phyloP scores from a whole-genome alignment of 345 rosid species.

The Euphorbia peplus region DNA sequence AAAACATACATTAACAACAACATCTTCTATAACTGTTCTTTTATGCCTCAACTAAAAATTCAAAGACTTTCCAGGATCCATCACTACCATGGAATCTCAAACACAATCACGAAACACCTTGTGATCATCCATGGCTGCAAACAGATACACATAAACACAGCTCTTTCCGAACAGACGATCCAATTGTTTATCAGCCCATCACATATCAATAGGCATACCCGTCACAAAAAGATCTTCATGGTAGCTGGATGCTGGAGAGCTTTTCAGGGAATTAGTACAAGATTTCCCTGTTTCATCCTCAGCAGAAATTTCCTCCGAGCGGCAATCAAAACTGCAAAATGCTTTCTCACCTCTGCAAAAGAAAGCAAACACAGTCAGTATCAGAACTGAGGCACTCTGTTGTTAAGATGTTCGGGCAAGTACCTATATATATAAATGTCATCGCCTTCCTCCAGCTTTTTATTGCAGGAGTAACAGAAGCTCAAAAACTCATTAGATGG shows the following conservation, averaged over 20 bases:
- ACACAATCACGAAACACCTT: slow-evolving; percentile 1
- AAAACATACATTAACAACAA: slow-evolving; percentile 18
- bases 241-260: slow-evolving; percentile 36
- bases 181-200: slow-evolving; percentile 5
- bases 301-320: slow-evolving; percentile 27
- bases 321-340: slow-evolving; percentile 37
- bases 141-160: slow-evolving; percentile 24
- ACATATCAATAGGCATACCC: slow-evolving; percentile 32
- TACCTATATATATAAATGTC: slow-evolving; percentile 40
- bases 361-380: not conserved
- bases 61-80: slow-evolving; percentile 21
- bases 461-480: slow-evolving; percentile 40
- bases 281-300: slow-evolving; percentile 33
- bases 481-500: slow-evolving; percentile 30
- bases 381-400: not conserved
- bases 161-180: slow-evolving; percentile 26
- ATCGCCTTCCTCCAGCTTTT: slow-evolving; percentile 26
- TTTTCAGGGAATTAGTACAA: slow-evolving; percentile 23
- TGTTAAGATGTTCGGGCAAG: slow-evolving; percentile 4
- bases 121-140: slow-evolving; percentile 31
- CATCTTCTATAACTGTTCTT: not conserved
- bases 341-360: slow-evolving; percentile 37
- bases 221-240: slow-evolving; percentile 39
- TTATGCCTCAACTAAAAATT: slow-evolving; percentile 12
- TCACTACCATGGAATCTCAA: slow-evolving; percentile 11